Conservation (phyloP, 805 yeast genomes). For the Maudiozyma saulgeensis region DNA sequence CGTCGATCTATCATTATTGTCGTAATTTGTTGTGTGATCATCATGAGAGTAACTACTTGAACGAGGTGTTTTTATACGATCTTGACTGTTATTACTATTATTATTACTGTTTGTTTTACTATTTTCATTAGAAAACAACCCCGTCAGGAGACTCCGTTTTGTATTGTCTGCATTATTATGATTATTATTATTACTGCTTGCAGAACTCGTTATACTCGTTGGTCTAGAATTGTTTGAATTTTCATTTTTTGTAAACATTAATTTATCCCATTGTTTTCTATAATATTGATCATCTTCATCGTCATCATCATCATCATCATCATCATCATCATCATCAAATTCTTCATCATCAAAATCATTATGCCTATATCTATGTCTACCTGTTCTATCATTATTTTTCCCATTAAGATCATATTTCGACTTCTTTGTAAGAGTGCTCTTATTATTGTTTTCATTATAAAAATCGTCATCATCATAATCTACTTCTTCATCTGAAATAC, state of each 20-base stretch:
- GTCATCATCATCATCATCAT: slow-evolving; percentile 20
- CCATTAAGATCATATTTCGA: neutral
- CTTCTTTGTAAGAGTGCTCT: neutral
- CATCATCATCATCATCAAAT: slow-evolving; percentile 9
- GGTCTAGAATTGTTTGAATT: neutral
- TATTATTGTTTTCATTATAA: neutral
- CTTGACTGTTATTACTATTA: neutral
- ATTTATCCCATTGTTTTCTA: slow-evolving; percentile 26
- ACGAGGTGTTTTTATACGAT: neutral
- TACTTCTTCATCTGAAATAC: slow-evolving; percentile 20
- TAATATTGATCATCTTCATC: slow-evolving; percentile 27
- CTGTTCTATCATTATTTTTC: neutral
- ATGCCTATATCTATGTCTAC: neutral
- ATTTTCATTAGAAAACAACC: slow-evolving; percentile 20
- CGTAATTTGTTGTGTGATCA: neutral
- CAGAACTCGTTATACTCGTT: neutral
- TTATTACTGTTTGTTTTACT: neutral
- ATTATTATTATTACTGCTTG: neutral
- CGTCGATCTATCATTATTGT: neutral
- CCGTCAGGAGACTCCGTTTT: slow-evolving; percentile 24
- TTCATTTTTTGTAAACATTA: slow-evolving; percentile 16
- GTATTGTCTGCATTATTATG: slow-evolving; percentile 1
- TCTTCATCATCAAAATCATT: slow-evolving; percentile 6
- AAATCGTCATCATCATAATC: slow-evolving; percentile 18
- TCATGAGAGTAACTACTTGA: neutral